phyloP scores from a whole-genome alignment of 1,139 yeast genomes.

The Kurtzmaniella quercitrusa region DNA sequence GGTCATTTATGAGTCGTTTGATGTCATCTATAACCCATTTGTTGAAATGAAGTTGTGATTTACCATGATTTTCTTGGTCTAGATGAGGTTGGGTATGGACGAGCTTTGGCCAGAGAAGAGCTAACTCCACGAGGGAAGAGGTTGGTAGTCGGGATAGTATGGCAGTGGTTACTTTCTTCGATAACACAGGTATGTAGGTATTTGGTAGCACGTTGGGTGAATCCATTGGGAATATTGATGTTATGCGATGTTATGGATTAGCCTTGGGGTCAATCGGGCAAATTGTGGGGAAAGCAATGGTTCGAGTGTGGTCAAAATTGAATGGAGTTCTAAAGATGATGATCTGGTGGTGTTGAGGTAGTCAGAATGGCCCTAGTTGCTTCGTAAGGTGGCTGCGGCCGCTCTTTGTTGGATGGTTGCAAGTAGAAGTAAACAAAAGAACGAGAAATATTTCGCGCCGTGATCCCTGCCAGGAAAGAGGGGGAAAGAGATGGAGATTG shows the following conservation, averaged over 20 bases:
- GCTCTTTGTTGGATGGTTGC: neutral
- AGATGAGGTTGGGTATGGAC: conserved; percentile 35
- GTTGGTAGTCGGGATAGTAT: conserved; percentile 31
- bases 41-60: conserved; percentile 23
- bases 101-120: conserved; percentile 33
- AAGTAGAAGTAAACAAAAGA: neutral
- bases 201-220: conserved; percentile 36
- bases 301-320: neutral
- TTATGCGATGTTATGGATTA: too few relatives aligned
- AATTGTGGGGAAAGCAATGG: too few relatives aligned
- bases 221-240: too few relatives aligned
- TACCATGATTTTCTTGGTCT: conserved; percentile 10
- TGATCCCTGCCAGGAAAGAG: neutral
- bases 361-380: too few relatives aligned
- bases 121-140: conserved; percentile 30
- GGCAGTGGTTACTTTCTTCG: conserved; percentile 17
- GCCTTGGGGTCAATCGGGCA: too few relatives aligned
- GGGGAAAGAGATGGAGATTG: too few relatives aligned
- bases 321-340: neutral
- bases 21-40: conserved; percentile 17
- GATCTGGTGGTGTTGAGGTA: too few relatives aligned
- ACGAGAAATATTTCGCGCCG: neutral
- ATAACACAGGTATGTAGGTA: conserved; percentile 34
- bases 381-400: neutral
- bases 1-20: conserved; percentile 2